phyloP scores from a whole-genome alignment of 2,329 filamentous ascomycete species.

The Fusarium dimerum region DNA sequence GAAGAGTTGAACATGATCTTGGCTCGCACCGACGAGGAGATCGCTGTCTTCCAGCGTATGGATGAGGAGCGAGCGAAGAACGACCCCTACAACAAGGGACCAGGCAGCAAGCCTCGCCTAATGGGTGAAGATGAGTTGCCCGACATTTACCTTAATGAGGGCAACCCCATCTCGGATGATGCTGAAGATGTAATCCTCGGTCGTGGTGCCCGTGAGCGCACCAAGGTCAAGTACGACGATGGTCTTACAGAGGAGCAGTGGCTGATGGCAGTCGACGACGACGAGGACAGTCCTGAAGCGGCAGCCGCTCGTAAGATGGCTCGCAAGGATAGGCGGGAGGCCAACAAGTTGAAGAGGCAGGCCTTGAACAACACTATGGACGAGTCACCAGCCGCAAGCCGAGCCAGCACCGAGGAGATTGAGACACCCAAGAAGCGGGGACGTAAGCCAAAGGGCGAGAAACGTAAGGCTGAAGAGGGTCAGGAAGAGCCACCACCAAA shows the following conservation, averaged over 20 bases:
- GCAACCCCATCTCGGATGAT: constrained; percentile 77
- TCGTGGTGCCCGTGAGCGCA: constrained; percentile 92
- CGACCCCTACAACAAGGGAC: constrained; percentile 68
- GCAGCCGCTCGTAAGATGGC: constrained; percentile 89
- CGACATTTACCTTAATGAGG: constrained; percentile 89
- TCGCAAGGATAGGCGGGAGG: constrained; percentile 75
- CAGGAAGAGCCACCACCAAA: constrained; percentile 78
- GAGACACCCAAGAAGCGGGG: constrained; percentile 80
- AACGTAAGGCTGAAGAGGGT: constrained; percentile 82
- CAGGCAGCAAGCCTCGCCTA: constrained; percentile 72
- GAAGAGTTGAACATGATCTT: constrained; percentile 95
- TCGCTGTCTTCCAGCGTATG: constrained; percentile 76
- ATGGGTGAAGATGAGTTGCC: constrained; percentile 87
- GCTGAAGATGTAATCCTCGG: constrained; percentile 74
- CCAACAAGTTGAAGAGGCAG: constrained; percentile 69
- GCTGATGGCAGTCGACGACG: constrained; percentile 96
- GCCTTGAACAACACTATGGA: constrained; percentile 42
- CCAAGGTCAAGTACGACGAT: constrained; percentile 93
- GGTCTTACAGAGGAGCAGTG: constrained; percentile 98
- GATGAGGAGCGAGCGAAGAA: constrained; percentile 72
- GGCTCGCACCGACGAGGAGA: constrained; percentile 81
- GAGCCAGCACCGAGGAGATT: constrained; percentile 79
- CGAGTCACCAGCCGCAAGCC: constrained; percentile 77
- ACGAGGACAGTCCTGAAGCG: constrained; percentile 91
- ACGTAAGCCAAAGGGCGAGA: constrained; percentile 80